Base-by-base conservation (phyloP, 2,329 filamentous ascomycete species). In the Fusarium subglutinans region DNA sequence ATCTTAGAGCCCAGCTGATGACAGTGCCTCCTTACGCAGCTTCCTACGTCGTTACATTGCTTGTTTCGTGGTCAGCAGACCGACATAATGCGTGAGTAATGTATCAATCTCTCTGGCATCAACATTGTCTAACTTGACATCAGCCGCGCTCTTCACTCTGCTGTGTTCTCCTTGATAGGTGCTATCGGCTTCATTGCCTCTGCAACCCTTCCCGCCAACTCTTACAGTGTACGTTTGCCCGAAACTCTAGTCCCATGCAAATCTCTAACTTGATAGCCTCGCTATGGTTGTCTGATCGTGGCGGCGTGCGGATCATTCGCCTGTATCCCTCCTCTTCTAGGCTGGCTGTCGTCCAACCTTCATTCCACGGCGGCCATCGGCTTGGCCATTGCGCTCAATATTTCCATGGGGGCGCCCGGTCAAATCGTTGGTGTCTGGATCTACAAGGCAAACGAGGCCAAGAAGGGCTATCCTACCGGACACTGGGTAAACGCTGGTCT, bases 361-460 rank as follows among this genome's bases (percentile, higher is more conserved):
- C 88, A 87, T 75, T 89, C 86, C 48, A 92, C 91, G 0, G 88
- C 88, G 1, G 87, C 90, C 1, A 88, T 89, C 2, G 91, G 91
- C 0, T 83, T 93, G 17, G 91, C 91, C 0, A 91, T 93, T 51
- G 91, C 91, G 0, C 80, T 93, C 61, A 93, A 93, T 72, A 87
- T 93, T 26, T 89, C 88, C 0, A 86, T 91, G 58, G 85, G 85
- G 47, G 91, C 90, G 0, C 90, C 90, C 0, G 91, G 91, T 1
- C 91, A 93, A 79, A 93, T 93, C 44, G 87, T 89, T 0, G 91
- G 90, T 0, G 90, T 92, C 2, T 93, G 91, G 91, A 93, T 93
- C 63, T 93, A 93, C 81, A 92, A 91, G 76, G 84, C 87, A 2
- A 81, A 88, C 9, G 90, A 93, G 79, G 87, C 86, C 12, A 78